Evolutionary conservation across 208 protist genomes (phyloP).

Genomic region (Angomonas deanei): DNA sequence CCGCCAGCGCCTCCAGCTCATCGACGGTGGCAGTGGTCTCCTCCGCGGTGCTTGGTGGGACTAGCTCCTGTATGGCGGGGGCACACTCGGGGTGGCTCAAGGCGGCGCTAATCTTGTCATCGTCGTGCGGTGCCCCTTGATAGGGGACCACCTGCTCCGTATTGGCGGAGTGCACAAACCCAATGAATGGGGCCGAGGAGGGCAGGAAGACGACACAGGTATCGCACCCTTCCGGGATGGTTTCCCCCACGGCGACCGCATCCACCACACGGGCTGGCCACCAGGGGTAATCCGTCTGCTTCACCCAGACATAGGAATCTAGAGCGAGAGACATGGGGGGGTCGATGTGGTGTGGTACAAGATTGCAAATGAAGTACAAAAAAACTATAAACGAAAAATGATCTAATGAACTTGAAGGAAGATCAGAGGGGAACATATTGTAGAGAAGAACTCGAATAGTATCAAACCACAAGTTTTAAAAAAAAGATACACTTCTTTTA

Average conservation of each 20-base stretch:
- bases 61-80: slow-evolving; percentile 52
- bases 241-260: slow-evolving; percentile 17
- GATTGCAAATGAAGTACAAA: slow-evolving; percentile 4
- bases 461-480: neutral
- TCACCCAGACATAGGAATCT: slow-evolving; percentile 71
- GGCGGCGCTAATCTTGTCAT: slow-evolving; percentile 26
- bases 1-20: slow-evolving; percentile 1
- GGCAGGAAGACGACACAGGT: slow-evolving; percentile 62
- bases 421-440: neutral
- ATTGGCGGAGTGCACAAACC: slow-evolving; percentile 38
- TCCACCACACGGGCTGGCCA: slow-evolving; percentile 73
- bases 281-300: slow-evolving; percentile 76
- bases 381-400: slow-evolving; percentile 3
- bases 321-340: slow-evolving; percentile 19
- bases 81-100: slow-evolving; percentile 33
- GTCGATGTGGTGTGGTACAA: slow-evolving; percentile 11
- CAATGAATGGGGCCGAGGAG: slow-evolving; percentile 34
- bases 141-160: slow-evolving; percentile 31
- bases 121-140: slow-evolving; percentile 24
- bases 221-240: slow-evolving; percentile 39
- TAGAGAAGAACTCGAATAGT: neutral
- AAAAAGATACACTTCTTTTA: no score
- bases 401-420: neutral
- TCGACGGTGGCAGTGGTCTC: neutral
- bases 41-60: slow-evolving; percentile 1